phyloP scores from a whole-genome alignment of 306 rosid genomes.

The Sophora flavescens region DNA sequence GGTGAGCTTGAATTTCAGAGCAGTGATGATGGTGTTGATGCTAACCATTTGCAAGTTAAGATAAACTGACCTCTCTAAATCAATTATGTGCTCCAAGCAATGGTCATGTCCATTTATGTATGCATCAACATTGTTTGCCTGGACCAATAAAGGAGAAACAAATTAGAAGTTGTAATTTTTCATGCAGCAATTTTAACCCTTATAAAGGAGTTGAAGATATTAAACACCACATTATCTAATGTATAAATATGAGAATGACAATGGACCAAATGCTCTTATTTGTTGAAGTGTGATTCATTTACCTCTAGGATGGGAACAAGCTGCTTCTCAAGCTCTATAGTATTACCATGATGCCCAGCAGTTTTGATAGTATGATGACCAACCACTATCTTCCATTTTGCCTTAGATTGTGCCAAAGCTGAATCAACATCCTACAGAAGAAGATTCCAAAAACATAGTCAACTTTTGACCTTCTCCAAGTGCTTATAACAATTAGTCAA shows the following conservation, averaged over 20 bases:
- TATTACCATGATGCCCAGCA: constrained; percentile 76
- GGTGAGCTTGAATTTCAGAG: constrained; percentile 33
- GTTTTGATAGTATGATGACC: constrained; percentile 84
- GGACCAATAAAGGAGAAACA: constrained; percentile 34
- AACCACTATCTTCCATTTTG: constrained; percentile 83
- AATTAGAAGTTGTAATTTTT: constrained; percentile 1
- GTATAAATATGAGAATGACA: not conserved
- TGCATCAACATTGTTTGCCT: constrained; percentile 72
- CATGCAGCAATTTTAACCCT: constrained; percentile 14
- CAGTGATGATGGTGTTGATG: constrained; percentile 13
- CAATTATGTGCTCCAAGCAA: constrained; percentile 78
- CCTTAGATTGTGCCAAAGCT: constrained; percentile 65
- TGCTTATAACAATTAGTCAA: not conserved
- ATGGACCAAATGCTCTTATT: not conserved
- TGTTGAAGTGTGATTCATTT: constrained; percentile 19
- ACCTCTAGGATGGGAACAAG: constrained; percentile 84
- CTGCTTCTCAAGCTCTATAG: constrained; percentile 58
- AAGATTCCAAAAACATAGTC: constrained; percentile 10
- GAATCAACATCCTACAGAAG: constrained; percentile 56
- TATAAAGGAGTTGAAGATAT: not conserved
- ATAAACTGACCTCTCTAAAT: constrained; percentile 56
- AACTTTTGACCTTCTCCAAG: not conserved
- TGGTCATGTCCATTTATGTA: constrained; percentile 93
- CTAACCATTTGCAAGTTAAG: constrained; percentile 23
- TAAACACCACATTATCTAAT: not conserved